Evolutionary conservation across 306 rosid genomes (phyloP).

Genomic region (Potentilla sterilis): DNA sequence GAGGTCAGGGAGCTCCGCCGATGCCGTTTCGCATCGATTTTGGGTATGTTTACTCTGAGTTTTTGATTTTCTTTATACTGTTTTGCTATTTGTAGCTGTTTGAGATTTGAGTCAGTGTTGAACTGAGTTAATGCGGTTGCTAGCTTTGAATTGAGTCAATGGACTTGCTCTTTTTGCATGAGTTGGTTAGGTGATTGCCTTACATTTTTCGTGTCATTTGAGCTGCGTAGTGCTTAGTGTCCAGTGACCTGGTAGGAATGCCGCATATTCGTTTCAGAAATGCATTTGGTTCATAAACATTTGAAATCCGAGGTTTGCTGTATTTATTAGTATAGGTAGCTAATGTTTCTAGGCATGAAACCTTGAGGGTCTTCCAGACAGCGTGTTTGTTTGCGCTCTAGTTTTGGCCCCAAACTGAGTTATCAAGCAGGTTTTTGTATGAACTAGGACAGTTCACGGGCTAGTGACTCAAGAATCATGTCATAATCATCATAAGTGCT

Average conservation of each 20-base stretch:
- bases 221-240: background rate
- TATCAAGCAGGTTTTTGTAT: background rate
- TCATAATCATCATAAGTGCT: background rate
- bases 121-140: background rate
- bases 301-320: background rate
- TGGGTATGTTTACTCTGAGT: slow-evolving; percentile 58
- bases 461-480: background rate
- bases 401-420: background rate
- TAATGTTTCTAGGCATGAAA: background rate
- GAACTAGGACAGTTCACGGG: background rate
- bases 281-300: background rate
- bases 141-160: background rate
- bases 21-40: slow-evolving; percentile 77
- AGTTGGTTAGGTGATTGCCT: background rate
- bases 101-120: background rate
- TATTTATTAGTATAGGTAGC: background rate
- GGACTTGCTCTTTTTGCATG: background rate
- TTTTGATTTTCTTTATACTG: background rate
- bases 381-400: background rate
- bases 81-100: background rate
- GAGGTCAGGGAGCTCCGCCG: slow-evolving; percentile 47
- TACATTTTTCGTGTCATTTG: background rate
- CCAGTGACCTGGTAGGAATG: background rate
- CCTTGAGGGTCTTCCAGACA: background rate
- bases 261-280: background rate